phyloP scores from a whole-genome alignment of 495 filamentous ascomycete genomes.

The Lepidopterella palustris region DNA sequence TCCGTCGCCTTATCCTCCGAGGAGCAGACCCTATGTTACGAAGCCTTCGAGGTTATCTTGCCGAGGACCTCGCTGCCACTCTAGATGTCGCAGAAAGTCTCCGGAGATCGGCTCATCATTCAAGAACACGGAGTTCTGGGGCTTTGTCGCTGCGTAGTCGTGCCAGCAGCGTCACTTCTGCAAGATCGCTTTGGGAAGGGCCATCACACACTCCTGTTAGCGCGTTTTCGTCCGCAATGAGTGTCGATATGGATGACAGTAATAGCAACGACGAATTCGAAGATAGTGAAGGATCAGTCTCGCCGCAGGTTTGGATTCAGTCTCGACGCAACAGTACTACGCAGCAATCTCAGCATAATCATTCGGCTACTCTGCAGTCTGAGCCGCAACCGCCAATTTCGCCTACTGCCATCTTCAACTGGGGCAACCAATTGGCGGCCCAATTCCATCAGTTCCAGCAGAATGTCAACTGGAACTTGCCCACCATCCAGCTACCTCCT shows the following conservation, averaged over 20 bases:
- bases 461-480: constrained; percentile 59
- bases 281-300: not conserved
- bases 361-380: constrained; percentile 19
- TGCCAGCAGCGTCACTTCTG: constrained; percentile 58
- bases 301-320: not conserved
- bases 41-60: constrained; percentile 63
- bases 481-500: constrained; percentile 49
- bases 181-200: constrained; percentile 54
- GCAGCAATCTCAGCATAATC: not conserved
- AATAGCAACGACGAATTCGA: constrained; percentile 34
- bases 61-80: constrained; percentile 65
- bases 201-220: constrained; percentile 40
- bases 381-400: constrained; percentile 31
- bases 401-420: constrained; percentile 58
- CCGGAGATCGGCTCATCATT: constrained; percentile 46
- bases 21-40: constrained; percentile 66
- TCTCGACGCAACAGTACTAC: constrained; percentile 33
- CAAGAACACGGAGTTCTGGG: constrained; percentile 54
- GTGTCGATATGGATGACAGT: constrained; percentile 41
- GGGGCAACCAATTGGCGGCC: constrained; percentile 67
- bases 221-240: constrained; percentile 35
- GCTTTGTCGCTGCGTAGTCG: constrained; percentile 48
- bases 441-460: constrained; percentile 80
- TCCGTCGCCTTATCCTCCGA: constrained; percentile 63
- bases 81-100: constrained; percentile 44